Base-by-base conservation (phyloP, 805 yeast species). In the Alloascoidea hylecoeti region DNA sequence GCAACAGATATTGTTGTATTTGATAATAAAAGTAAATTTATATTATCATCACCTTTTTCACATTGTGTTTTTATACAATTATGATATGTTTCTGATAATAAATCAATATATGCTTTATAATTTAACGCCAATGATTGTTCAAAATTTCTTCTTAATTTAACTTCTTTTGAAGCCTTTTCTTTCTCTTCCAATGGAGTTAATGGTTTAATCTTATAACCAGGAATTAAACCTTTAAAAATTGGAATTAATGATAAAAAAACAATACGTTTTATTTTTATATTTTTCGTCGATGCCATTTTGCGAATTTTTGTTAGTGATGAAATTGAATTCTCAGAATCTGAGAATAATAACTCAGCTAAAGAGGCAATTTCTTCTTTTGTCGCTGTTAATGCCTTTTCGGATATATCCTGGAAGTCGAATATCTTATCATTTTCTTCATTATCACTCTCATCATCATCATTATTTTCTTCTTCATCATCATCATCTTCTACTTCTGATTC, bases 251-350 rank as follows among this genome's bases (percentile, higher is more conserved):
- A 78, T 44, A 85, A 60, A 42, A 86, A 60, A 0, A 95, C 70
- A 39, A 86, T 63, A 55, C 81, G 49, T 69, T 78, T 39, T 71
- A 46, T 43, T 32, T 46, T 46, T 35, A 42, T 63, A 46, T 79
- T 76, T 46, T 68, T 70, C 2, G 92, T 78, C 41, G 63, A 68
- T 0, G 83, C 66, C 85, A 81, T 79, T 46, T 68, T 73, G 38
- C 82, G 61, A 37, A 82, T 63, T 51, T 88, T 72, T 2, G 80
- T 67, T 9, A 88, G 61, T 18, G 74, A 63, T 12, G 70, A 52
- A 4, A 79, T 65, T 49, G 88, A 72, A 49, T 84, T 95, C 55
- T 92, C 97, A 4, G 97, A 96, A 41, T 84, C 83, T 52, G 86
- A 94, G 49, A 75, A 75, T 27, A 89, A 58, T 33, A 70, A 69